Percentiles rank a stretch among this genome's conserved stretches.
Conservation (phyloP, 345 rosid genomes). For the Aurinia saxatilis region DNA sequence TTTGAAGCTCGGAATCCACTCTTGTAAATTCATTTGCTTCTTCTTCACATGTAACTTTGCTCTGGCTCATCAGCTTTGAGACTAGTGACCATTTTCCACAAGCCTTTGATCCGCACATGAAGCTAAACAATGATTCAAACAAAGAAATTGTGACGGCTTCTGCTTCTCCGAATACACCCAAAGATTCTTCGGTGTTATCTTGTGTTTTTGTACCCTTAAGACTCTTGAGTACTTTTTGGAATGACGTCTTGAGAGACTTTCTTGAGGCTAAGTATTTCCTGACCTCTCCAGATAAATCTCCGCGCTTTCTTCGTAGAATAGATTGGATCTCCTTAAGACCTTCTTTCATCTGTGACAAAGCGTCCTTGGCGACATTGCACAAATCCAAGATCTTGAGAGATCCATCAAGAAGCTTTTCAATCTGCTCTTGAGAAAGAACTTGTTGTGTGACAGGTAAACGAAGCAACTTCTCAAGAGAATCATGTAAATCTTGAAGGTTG, state of each 20-base stretch:
- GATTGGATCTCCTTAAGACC: not conserved
- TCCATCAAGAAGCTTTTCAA: constrained; percentile 31
- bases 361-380: constrained; percentile 32
- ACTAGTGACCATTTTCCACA: constrained; percentile 30
- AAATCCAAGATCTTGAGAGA: constrained; percentile 29
- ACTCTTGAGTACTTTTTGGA: constrained; percentile 18
- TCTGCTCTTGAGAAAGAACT: constrained; percentile 20
- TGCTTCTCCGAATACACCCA: constrained; percentile 22
- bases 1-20: constrained; percentile 27
- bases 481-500: constrained; percentile 31
- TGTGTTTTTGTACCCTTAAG: constrained; percentile 17
- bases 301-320: too few relatives aligned
- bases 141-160: constrained; percentile 16
- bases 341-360: constrained; percentile 22
- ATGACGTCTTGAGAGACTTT: constrained; percentile 12
- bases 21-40: constrained; percentile 32
- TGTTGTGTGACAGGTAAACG: constrained; percentile 19
- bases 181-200: constrained; percentile 4
- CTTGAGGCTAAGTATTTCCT: constrained; percentile 2
- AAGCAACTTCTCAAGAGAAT: constrained; percentile 23
- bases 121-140: constrained; percentile 34
- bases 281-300: not conserved
- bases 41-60: constrained; percentile 15
- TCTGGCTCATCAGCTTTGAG: constrained; percentile 31
- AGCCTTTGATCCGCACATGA: constrained; percentile 25